These are phyloP conservation scores for Termitomyces heimii DNA, from an alignment of 768 basidiomycete species.

Conservation along the genomic window DNA sequence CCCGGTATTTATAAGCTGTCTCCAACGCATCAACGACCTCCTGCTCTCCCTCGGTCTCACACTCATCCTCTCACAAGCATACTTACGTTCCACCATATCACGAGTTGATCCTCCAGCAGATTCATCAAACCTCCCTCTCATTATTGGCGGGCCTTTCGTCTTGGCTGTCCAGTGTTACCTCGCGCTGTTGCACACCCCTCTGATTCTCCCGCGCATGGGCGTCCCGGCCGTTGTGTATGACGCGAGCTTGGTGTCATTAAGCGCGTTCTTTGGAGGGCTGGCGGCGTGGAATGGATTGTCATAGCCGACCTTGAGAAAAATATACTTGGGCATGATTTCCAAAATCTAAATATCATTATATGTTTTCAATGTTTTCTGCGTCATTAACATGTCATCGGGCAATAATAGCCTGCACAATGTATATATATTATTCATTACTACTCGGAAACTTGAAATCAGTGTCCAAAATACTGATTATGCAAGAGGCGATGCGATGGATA, in stretches of 20 bases:
- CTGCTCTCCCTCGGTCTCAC: slow-evolving; percentile 64
- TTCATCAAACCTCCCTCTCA: slow-evolving; percentile 26
- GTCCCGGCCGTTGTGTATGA: slow-evolving; percentile 74
- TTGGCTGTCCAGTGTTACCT: slow-evolving; percentile 48
- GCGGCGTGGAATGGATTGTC: slow-evolving; percentile 67
- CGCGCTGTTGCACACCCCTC: slow-evolving; percentile 59
- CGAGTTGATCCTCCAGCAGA: neutral
- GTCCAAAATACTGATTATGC: neutral
- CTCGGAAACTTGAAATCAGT: neutral
- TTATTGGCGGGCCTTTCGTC: slow-evolving; percentile 36
- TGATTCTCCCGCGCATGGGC: slow-evolving; percentile 65
- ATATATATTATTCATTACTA: neutral
- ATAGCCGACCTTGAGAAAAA: no score
- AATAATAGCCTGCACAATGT: neutral
- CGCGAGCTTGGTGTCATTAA: slow-evolving; percentile 58
- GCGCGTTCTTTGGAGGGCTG: slow-evolving; percentile 67
- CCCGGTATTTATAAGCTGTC: slow-evolving; percentile 71
- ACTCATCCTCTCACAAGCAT: slow-evolving; percentile 55
- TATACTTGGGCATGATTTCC: no score
- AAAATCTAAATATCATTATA: neutral
- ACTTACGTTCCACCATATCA: slow-evolving; percentile 46
- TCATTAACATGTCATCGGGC: neutral
- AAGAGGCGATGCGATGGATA: no score
- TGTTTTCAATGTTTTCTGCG: neutral
- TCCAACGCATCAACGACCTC: slow-evolving; percentile 72